A percentile compares a stretch with the other conserved stretches of the same genome.
phyloP scores from a whole-genome alignment of 192 early-diverging fungal genomes.

The Allomyces macrogynus region DNA sequence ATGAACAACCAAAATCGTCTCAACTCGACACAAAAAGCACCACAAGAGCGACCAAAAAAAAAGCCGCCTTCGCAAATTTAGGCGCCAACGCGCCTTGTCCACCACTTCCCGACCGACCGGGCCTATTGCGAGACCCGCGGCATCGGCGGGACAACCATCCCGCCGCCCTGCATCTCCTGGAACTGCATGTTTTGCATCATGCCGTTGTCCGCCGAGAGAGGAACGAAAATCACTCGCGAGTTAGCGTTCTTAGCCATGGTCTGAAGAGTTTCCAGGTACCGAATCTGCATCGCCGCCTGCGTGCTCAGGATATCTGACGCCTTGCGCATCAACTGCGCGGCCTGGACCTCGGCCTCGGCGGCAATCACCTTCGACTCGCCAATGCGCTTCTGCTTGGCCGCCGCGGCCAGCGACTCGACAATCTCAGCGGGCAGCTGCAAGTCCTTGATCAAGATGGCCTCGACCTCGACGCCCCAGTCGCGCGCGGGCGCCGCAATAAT shows the following conservation, averaged over 20 bases:
- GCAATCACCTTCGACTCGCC: slow-evolving; percentile 82
- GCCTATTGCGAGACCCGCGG: too few relatives aligned
- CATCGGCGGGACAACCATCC: too few relatives aligned
- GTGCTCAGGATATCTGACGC: slow-evolving; percentile 81
- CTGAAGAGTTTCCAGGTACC: slow-evolving; percentile 68
- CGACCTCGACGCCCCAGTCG: slow-evolving; percentile 60
- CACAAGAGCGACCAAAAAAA: too few relatives aligned
- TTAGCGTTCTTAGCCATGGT: slow-evolving; percentile 50
- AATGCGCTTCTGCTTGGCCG: slow-evolving; percentile 73
- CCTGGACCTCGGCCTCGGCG: slow-evolving; percentile 64
- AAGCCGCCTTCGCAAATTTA: too few relatives aligned
- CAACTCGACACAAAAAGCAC: too few relatives aligned
- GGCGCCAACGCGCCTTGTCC: too few relatives aligned
- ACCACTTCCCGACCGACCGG: too few relatives aligned
- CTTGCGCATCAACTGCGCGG: slow-evolving; percentile 78
- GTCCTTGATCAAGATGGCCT: slow-evolving; percentile 74
- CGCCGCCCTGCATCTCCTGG: too few relatives aligned
- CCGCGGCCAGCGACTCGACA: slow-evolving; percentile 63
- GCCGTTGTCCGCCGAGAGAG: too few relatives aligned
- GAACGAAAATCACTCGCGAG: slow-evolving; percentile 55
- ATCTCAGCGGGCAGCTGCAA: slow-evolving; percentile 50
- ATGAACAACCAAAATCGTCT: too few relatives aligned
- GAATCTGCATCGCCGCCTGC: slow-evolving; percentile 53
- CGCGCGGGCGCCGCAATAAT: slow-evolving; percentile 61
- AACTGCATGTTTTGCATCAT: too few relatives aligned